These are phyloP conservation scores for Besnoitia besnoiti DNA, from an alignment of 169 alveolate genomes.

Conservation along the genomic window DNA sequence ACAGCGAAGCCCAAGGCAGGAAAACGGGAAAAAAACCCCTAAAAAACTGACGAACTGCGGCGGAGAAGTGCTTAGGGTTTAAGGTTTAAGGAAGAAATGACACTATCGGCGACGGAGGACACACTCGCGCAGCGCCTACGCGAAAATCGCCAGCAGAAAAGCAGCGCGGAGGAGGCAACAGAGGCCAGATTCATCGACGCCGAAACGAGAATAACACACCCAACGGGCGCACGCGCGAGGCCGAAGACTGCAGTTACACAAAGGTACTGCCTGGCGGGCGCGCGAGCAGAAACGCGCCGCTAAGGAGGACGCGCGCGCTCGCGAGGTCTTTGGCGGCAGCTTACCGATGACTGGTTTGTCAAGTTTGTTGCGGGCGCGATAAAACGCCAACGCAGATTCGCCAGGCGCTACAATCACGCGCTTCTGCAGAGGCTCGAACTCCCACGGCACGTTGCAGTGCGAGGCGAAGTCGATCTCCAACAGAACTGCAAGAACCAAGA, in stretches of 20 bases:
- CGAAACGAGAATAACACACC: too few relatives aligned
- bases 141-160: background rate
- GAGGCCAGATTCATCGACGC: too few relatives aligned
- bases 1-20: too few relatives aligned
- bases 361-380: slow-evolving; percentile 82
- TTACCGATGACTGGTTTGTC: slow-evolving; percentile 81
- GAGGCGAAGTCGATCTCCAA: slow-evolving; percentile 56
- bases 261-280: too few relatives aligned
- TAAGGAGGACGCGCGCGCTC: too few relatives aligned
- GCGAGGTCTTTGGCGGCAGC: too few relatives aligned
- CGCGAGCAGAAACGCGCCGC: too few relatives aligned
- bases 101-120: background rate
- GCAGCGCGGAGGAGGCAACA: background rate
- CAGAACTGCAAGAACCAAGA: background rate
- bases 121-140: too few relatives aligned
- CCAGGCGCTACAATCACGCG: slow-evolving; percentile 86
- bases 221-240: too few relatives aligned
- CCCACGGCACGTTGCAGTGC: slow-evolving; percentile 83
- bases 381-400: slow-evolving; percentile 90
- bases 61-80: too few relatives aligned
- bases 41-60: too few relatives aligned
- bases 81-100: background rate
- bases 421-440: slow-evolving; percentile 86
- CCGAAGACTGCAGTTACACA: too few relatives aligned
- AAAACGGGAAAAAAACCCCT: background rate